These are phyloP conservation scores for Yarrowia porcina DNA, from an alignment of 805 yeast species.

Conservation along the genomic window DNA sequence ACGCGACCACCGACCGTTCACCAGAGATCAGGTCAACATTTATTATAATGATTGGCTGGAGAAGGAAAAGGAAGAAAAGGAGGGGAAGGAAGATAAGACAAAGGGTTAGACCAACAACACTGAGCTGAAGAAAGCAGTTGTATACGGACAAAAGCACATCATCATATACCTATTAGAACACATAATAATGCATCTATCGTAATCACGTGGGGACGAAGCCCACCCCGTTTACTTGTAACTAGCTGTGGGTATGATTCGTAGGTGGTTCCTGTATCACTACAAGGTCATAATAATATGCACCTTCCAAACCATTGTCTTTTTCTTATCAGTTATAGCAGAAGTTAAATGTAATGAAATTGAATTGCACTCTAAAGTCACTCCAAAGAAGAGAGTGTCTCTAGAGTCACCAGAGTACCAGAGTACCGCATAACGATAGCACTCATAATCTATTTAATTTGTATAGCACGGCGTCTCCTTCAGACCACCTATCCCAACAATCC, in stretches of 20 bases:
- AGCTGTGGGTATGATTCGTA: too few species aligned
- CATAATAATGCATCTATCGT: constrained; percentile 4
- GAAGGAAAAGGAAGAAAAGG: constrained; percentile 3
- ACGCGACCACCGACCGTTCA: constrained; percentile 9
- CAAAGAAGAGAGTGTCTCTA: too few species aligned
- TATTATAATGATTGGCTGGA: constrained; percentile 16
- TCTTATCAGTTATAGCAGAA: neutral
- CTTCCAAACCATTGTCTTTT: neutral
- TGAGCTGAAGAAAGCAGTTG: too few species aligned
- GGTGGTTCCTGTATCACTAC: too few species aligned
- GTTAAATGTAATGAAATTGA: neutral
- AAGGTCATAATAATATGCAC: neutral
- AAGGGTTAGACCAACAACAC: too few species aligned
- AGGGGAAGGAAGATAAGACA: neutral
- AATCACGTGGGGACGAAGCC: too few species aligned
- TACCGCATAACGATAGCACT: too few species aligned
- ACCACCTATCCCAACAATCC: neutral
- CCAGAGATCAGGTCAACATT: constrained; percentile 9
- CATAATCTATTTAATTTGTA: neutral
- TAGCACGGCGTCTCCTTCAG: neutral
- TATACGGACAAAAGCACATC: too few species aligned
- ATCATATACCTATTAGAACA: too few species aligned
- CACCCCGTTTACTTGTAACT: too few species aligned
- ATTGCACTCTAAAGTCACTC: neutral
- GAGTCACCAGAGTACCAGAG: too few species aligned